Conservation (phyloP, 768 basidiomycete species). For the Rhizopogon sp. region DNA sequence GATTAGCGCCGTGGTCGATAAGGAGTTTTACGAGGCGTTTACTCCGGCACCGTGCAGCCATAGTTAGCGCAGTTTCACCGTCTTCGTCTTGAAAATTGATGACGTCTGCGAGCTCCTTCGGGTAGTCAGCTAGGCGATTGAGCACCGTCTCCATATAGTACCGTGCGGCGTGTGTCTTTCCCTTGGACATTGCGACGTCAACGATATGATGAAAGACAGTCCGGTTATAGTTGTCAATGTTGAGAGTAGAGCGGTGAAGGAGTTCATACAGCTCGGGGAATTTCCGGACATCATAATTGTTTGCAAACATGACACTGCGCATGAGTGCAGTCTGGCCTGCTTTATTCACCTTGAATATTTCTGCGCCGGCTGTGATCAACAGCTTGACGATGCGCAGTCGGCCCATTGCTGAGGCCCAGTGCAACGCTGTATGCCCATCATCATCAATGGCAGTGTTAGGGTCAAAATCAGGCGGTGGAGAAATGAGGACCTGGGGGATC, state of each 20-base stretch:
- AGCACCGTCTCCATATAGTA: conserved; percentile 99
- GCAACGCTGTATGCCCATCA: conserved; percentile 93
- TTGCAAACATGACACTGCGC: conserved; percentile 99
- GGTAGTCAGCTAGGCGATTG: conserved; percentile 82
- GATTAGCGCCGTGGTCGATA: conserved; percentile 94
- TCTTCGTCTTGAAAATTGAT: conserved; percentile 99
- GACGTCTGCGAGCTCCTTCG: conserved; percentile 93
- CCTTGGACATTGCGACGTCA: conserved; percentile 95
- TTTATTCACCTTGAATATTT: conserved; percentile 95
- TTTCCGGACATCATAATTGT: conserved; percentile 99
- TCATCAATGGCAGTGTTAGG: conserved; percentile 97
- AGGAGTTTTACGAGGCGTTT: conserved; percentile 94
- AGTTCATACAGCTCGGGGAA: conserved; percentile 97
- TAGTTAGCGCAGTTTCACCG: conserved; percentile 94
- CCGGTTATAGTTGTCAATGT: conserved; percentile 96
- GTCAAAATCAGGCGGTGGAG: conserved; percentile 88
- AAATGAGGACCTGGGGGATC: conserved; percentile 81
- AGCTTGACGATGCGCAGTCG: conserved; percentile 94
- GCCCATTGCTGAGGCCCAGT: conserved; percentile 99
- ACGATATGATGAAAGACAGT: conserved; percentile 98
- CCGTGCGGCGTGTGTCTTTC: conserved; percentile 94
- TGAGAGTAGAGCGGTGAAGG: conserved; percentile 94
- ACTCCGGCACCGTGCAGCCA: conserved; percentile 93
- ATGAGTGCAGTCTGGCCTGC: conserved; percentile 96
- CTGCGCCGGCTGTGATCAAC: conserved; percentile 88